phyloP scores from a whole-genome alignment of 257 asterid species.

The Solanum ossicruentum region DNA sequence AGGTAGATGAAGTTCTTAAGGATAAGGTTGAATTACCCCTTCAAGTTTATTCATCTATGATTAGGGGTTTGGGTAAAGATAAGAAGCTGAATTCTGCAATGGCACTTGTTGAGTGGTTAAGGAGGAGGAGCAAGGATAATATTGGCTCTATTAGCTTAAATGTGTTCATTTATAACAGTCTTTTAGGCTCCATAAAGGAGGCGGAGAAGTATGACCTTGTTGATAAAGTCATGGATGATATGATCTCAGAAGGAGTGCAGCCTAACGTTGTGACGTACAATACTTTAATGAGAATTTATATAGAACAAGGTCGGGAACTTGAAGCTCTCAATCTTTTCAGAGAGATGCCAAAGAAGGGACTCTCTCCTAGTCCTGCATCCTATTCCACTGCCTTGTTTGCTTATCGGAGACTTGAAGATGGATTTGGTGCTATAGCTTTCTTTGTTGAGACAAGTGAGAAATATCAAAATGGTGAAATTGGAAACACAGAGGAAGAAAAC shows the following conservation, averaged over 20 bases:
- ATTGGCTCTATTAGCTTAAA: constrained; percentile 31
- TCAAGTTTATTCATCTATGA: constrained; percentile 68
- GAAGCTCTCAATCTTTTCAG: constrained; percentile 57
- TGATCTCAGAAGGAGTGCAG: constrained; percentile 43
- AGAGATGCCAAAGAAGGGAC: constrained; percentile 44
- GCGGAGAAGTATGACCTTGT: constrained; percentile 29
- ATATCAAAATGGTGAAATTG: constrained; percentile 45
- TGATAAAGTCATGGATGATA: constrained; percentile 38
- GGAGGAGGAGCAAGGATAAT: constrained; percentile 38
- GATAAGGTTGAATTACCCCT: constrained; percentile 52
- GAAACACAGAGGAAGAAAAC: constrained; percentile 27
- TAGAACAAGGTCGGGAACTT: constrained; percentile 52
- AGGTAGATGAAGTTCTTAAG: constrained; percentile 56
- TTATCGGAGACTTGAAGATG: constrained; percentile 66
- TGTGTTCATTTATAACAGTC: constrained; percentile 62
- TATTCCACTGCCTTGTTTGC: constrained; percentile 64
- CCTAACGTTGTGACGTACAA: constrained; percentile 76
- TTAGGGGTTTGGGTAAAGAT: constrained; percentile 71
- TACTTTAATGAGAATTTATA: constrained; percentile 61
- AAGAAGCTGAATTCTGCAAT: constrained; percentile 44
- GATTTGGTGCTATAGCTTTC: constrained; percentile 57
- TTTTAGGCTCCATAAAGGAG: constrained; percentile 69
- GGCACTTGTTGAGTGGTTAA: constrained; percentile 83
- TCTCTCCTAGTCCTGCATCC: constrained; percentile 71
- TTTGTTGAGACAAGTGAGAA: constrained; percentile 29